phyloP scores from a whole-genome alignment of 148 eudicot genomes.

The Fallopia convolvulus region DNA sequence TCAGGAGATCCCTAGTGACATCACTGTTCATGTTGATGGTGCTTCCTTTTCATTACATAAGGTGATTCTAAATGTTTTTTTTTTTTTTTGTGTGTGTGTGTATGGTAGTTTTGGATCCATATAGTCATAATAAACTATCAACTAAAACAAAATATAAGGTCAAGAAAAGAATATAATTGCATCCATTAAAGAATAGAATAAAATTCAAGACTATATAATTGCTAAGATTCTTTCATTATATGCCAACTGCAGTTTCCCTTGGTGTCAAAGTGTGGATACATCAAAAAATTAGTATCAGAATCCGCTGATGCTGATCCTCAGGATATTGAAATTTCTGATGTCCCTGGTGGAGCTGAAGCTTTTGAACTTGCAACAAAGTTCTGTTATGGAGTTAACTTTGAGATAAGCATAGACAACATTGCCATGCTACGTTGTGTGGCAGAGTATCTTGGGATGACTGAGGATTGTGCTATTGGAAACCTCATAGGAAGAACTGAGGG shows the following conservation, averaged over 20 bases:
- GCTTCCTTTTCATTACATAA: constrained; percentile 84
- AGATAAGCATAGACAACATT: constrained; percentile 67
- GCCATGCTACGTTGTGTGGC: constrained; percentile 71
- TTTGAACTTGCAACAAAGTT: constrained; percentile 89
- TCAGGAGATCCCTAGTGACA: constrained; percentile 86
- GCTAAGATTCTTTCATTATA: not conserved
- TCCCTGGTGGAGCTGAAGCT: constrained; percentile 88
- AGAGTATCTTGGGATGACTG: constrained; percentile 90
- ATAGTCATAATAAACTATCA: no score
- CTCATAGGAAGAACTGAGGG: constrained; percentile 58
- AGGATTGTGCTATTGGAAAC: constrained; percentile 64
- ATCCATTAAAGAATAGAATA: not conserved
- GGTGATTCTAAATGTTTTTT: constrained; percentile 25
- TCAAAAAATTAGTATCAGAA: constrained; percentile 59
- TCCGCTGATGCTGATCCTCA: constrained; percentile 32
- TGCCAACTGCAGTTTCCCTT: constrained; percentile 62
- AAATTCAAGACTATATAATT: not conserved
- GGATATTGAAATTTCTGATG: constrained; percentile 41
- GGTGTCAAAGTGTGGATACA: constrained; percentile 76
- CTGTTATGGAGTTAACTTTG: constrained; percentile 83
- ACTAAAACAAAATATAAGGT: no score
- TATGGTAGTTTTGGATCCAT: not conserved
- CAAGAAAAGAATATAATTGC: no score
- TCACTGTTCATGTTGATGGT: constrained; percentile 57
- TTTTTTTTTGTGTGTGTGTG: not conserved